A percentile compares a stretch with the other conserved stretches of the same genome.
Evolutionary conservation across 495 filamentous ascomycete genomes (phyloP).

Genomic region (Aspergillus nidulans): DNA sequence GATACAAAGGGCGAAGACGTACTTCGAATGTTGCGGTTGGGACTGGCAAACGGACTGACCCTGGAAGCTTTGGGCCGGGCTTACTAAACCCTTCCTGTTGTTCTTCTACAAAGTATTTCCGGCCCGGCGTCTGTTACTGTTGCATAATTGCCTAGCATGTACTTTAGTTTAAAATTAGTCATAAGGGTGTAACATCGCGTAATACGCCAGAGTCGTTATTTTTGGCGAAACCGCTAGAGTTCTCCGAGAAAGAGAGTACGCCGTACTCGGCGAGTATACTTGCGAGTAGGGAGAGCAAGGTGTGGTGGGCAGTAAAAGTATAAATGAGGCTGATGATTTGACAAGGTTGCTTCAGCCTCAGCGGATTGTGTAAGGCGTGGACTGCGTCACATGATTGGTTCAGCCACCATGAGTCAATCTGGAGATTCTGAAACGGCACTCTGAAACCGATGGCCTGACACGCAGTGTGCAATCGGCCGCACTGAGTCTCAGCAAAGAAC

Average conservation of each 20-base stretch:
- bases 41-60: conserved; percentile 60
- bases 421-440: neutral
- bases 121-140: neutral
- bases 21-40: conserved; percentile 64
- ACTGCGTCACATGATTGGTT: neutral
- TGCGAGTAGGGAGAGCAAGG: neutral
- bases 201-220: neutral
- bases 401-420: neutral
- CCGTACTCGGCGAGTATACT: neutral
- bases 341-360: too few relatives aligned
- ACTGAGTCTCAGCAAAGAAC: too few relatives aligned
- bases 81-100: neutral
- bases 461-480: too few relatives aligned
- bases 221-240: neutral
- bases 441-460: too few relatives aligned
- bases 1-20: conserved; percentile 60
- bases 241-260: neutral
- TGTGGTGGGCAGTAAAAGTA: too few relatives aligned
- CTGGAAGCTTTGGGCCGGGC: conserved; percentile 27
- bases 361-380: too few relatives aligned
- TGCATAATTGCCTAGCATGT: neutral
- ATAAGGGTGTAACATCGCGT: neutral
- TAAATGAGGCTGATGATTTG: neutral
- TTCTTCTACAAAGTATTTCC: conserved; percentile 2
- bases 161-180: neutral